A percentile compares a stretch with the other conserved stretches of the same genome.
Evolutionary conservation across 1,284 basidiomycete species (phyloP).

Genomic region (Coniferiporia weirii): DNA sequence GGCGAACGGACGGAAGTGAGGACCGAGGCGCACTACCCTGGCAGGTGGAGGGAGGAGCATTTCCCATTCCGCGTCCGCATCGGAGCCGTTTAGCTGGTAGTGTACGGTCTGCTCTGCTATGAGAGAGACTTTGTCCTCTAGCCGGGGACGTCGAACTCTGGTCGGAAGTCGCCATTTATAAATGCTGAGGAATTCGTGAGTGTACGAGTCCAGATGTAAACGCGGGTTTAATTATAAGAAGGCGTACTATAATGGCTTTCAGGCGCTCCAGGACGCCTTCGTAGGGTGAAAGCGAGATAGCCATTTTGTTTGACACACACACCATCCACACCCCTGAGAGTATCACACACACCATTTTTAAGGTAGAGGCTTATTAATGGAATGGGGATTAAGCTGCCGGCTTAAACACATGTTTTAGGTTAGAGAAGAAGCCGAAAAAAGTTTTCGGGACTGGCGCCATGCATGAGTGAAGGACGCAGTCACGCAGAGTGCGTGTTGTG

Average conservation of each 20-base stretch:
- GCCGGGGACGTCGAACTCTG: neutral
- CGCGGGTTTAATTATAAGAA: neutral
- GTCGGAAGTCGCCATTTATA: neutral
- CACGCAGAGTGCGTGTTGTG: too few species aligned
- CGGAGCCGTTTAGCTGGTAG: neutral
- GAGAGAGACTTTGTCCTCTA: neutral
- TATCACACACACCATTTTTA: too few species aligned
- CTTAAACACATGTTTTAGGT: too few species aligned
- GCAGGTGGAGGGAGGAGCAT: neutral
- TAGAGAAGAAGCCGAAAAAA: too few species aligned
- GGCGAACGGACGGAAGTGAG: conserved; percentile 7
- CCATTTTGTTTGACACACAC: too few species aligned
- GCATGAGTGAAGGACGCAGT: too few species aligned
- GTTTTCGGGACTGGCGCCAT: too few species aligned
- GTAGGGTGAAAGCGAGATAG: neutral
- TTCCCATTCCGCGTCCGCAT: conserved; percentile 1
- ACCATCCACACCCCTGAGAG: too few species aligned
- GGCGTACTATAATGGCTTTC: neutral
- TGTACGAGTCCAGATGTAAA: neutral
- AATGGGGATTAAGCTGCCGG: too few species aligned
- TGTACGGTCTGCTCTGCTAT: neutral
- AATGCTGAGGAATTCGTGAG: neutral
- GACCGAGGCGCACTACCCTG: conserved; percentile 5
- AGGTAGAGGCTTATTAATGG: too few species aligned
- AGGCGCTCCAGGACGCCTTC: neutral